A percentile compares a stretch with the other conserved stretches of the same genome.
phyloP scores from a whole-genome alignment of 805 yeast species.

The Metschnikowia similis region DNA sequence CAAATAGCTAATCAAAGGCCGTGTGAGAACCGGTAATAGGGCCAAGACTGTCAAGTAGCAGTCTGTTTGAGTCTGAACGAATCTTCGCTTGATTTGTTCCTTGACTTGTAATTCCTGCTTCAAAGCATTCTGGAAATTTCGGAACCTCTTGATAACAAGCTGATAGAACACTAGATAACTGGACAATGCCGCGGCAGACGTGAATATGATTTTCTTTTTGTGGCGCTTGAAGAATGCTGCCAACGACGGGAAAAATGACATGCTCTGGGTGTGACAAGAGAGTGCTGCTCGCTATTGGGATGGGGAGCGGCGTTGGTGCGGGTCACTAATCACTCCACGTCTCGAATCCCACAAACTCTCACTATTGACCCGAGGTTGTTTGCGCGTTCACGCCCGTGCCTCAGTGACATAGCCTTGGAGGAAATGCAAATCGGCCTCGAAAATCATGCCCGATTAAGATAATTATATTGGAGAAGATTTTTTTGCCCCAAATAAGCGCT shows the following conservation, averaged over 20 bases:
- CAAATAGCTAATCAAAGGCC: slow-evolving; percentile 55
- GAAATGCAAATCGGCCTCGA: neutral
- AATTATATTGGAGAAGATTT: too few relatives aligned
- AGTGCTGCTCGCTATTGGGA: neutral
- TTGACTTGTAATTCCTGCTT: slow-evolving; percentile 39
- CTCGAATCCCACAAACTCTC: neutral
- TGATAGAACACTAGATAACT: slow-evolving; percentile 35
- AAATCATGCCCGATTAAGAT: neutral
- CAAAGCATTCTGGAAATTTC: slow-evolving; percentile 37
- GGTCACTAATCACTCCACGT: slow-evolving; percentile 2
- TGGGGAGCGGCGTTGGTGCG: slow-evolving; percentile 2
- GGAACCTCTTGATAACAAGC: slow-evolving; percentile 34
- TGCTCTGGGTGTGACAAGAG: slow-evolving; percentile 8
- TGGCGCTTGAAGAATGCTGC: slow-evolving; percentile 39
- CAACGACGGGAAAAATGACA: slow-evolving; percentile 40
- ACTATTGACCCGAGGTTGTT: neutral
- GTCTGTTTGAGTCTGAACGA: slow-evolving; percentile 88
- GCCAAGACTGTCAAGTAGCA: slow-evolving; percentile 81
- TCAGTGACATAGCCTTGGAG: neutral
- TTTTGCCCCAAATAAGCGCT: too few relatives aligned
- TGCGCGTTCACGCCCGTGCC: slow-evolving; percentile 1
- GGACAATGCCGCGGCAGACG: slow-evolving; percentile 33
- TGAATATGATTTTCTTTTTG: slow-evolving; percentile 31
- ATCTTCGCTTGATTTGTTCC: slow-evolving; percentile 66
- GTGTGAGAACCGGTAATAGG: slow-evolving; percentile 69